These are phyloP conservation scores for Ophiostoma australiae DNA, from an alignment of 2,329 filamentous ascomycete species.

Conservation along the genomic window DNA sequence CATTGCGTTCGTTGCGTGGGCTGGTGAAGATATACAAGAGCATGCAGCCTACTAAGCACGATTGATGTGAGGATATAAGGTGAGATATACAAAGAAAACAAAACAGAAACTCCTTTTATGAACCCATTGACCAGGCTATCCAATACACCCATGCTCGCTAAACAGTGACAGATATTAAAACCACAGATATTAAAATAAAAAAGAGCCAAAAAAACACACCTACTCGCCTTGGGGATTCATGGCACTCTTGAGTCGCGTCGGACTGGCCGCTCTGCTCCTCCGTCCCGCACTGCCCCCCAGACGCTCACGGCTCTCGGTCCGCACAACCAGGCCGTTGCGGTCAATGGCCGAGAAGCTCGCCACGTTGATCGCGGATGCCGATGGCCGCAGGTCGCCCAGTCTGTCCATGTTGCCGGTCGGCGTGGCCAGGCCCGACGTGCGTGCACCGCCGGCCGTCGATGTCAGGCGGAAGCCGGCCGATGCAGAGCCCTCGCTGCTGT, in stretches of 20 bases:
- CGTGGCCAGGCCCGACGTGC: constrained; percentile 63
- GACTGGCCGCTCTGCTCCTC: constrained; percentile 53
- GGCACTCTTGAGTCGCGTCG: constrained; percentile 56
- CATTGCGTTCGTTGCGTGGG: background rate
- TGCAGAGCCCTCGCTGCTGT: constrained; percentile 48
- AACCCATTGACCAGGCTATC: background rate
- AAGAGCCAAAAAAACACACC: background rate
- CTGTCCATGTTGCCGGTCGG: constrained; percentile 54
- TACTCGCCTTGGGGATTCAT: background rate
- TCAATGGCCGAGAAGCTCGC: constrained; percentile 39
- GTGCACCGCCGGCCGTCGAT: constrained; percentile 27
- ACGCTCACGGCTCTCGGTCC: constrained; percentile 82
- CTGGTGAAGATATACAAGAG: background rate
- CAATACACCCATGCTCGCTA: constrained; percentile 8
- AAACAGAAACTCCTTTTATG: background rate
- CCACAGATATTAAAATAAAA: background rate
- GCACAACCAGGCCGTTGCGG: constrained; percentile 67
- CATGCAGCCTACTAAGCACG: background rate
- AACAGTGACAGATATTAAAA: background rate
- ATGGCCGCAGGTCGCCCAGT: constrained; percentile 44
- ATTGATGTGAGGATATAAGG: background rate
- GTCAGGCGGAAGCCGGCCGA: constrained; percentile 21
- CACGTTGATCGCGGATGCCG: background rate
- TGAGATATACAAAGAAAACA: background rate
- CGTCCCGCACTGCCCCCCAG: constrained; percentile 52